These are phyloP conservation scores for Sporothrix curviconia DNA, from an alignment of 2,329 filamentous ascomycete species.

Conservation along the genomic window DNA sequence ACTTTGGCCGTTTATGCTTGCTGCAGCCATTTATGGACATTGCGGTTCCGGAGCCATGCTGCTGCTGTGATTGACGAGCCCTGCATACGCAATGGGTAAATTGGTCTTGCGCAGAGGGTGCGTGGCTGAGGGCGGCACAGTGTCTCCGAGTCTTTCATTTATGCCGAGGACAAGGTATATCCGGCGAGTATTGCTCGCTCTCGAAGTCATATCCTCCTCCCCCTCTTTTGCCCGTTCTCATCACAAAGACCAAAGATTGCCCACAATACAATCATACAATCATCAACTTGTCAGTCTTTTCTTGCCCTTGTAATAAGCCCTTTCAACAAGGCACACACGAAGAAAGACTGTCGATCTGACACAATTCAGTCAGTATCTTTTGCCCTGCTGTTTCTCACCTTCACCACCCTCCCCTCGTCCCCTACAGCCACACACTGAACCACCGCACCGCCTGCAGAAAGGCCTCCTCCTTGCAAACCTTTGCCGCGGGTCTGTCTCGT, in stretches of 20 bases:
- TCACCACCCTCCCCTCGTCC: background rate
- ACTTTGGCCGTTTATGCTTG: conserved; percentile 1
- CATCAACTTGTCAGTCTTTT: too few relatives aligned
- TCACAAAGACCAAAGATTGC: too few relatives aligned
- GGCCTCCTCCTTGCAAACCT: conserved; percentile 73
- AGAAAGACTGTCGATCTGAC: too few relatives aligned
- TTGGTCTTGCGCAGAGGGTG: background rate
- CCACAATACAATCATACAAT: too few relatives aligned
- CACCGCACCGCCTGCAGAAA: conserved; percentile 70
- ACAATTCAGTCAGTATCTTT: background rate
- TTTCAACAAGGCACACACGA: too few relatives aligned
- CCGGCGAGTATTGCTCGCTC: too few relatives aligned
- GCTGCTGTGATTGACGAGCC: too few relatives aligned
- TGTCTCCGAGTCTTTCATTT: background rate
- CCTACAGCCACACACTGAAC: conserved; percentile 52
- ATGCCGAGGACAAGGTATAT: background rate
- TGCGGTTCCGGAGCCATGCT: too few relatives aligned
- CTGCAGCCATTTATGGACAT: background rate
- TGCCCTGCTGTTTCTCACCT: background rate
- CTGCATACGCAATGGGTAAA: background rate
- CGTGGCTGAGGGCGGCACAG: conserved; percentile 1
- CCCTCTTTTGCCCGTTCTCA: too few relatives aligned
- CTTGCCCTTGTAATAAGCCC: too few relatives aligned
- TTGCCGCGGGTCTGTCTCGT: conserved; percentile 43
- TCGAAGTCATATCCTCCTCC: too few relatives aligned